Evolutionary conservation across 768 basidiomycete genomes (phyloP), one percentile per base, ranked within the genome.

Genomic region (Boletus speciosus): DNA sequence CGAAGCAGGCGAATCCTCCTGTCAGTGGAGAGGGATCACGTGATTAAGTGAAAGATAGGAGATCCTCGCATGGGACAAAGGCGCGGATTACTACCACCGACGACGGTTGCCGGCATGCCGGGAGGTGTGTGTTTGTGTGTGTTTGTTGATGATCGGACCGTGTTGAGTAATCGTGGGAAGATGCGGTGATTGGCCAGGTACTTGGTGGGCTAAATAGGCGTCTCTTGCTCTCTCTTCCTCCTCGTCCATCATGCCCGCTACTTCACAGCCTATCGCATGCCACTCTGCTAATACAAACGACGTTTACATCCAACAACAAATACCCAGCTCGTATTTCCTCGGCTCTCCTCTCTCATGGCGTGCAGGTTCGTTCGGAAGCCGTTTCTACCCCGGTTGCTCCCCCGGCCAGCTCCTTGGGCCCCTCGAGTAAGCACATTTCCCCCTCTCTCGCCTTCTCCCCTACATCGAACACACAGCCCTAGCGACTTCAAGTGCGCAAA

Each of bases 271-370:
- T 55, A 79, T 80, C 66, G 67, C 77, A 32, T 74, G 75, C 61
- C 69, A 71, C 31, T 46, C 60, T 27, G 40, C 57, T 16, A 23
- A 34, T 4, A 7, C 29, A 9, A 29, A 29, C 29, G 29, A 29
- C 7, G 2, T 29, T 9, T 29, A 29, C 29, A 29, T 29, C 29
- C 29, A 9, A 29, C 29, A 8, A 29, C 25, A 42, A 0, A 2
- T 86, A 70, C 77, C 84, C 16, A 79, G 83, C 4, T 83, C 83
- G 0, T 88, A 84, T 73, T 84, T 86, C 65, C 74, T 89, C 7
- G 85, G 85, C 50, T 88, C 86, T 0, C 87, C 88, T 41, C 74
- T 86, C 48, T 88, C 88, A 5, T 90, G 85, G 81, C 78, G 83
- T 6, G 75, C 79, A 0, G 82, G 82, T 34, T 87, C 85, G 0